These are phyloP conservation scores for Lichtheimia ramosa DNA, from an alignment of 371 early-diverging fungal species.

Conservation along the genomic window DNA sequence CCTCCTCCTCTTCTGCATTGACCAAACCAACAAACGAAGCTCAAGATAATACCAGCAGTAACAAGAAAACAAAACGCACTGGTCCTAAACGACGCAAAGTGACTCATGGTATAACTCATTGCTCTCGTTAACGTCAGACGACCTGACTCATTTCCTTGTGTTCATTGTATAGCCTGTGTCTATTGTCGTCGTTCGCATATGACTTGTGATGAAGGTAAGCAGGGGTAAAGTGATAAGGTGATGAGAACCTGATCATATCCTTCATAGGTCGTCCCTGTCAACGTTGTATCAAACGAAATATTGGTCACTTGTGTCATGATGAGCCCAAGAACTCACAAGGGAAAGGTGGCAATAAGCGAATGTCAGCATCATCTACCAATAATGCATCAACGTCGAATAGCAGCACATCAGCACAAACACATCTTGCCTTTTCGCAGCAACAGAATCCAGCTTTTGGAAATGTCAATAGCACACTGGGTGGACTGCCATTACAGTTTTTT, in stretches of 20 bases:
- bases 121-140: neutral
- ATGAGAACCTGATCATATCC: neutral
- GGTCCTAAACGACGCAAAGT: neutral
- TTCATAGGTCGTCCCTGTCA: slow-evolving; percentile 79
- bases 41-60: neutral
- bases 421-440: neutral
- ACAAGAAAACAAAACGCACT: neutral
- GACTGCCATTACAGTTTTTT: slow-evolving; percentile 44
- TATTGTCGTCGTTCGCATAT: slow-evolving; percentile 81
- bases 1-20: too few relatives aligned
- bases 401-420: neutral
- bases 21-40: too few relatives aligned
- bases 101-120: neutral
- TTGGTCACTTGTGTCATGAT: slow-evolving; percentile 80
- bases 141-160: neutral
- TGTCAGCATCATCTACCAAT: neutral
- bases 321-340: slow-evolving; percentile 39
- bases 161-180: slow-evolving; percentile 58
- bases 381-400: neutral
- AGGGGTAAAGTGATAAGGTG: neutral
- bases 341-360: neutral
- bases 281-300: slow-evolving; percentile 87
- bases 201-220: slow-evolving; percentile 73
- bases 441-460: slow-evolving; percentile 4
- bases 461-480: slow-evolving; percentile 32